Evolutionary conservation across 192 early-diverging fungal species (phyloP), one percentile per base, ranked within the genome.

Genomic region (Coemansia biformis): DNA sequence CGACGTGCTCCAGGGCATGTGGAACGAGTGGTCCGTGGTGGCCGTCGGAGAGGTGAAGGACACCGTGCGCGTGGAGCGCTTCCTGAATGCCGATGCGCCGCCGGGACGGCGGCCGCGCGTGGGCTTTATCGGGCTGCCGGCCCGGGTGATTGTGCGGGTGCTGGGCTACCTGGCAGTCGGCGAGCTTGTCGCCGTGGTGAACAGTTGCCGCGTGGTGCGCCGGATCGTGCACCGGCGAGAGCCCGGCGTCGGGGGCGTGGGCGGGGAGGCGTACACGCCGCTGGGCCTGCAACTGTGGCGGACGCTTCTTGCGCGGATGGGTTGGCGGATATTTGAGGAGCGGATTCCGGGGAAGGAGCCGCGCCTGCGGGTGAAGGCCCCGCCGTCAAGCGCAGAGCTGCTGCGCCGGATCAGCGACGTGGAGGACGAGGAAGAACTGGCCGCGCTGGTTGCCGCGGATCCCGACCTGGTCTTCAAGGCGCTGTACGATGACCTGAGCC

Each of bases 381-480:
- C 69, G n/a, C 46, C 18, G n/a, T 61, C 62, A 38, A 57, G 65
- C 34, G 19, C 4, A n/a, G 35, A 21, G 23, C 33, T 73, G 38
- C 21, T 73, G 21, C 23, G 37, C 39, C 28, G 18, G n/a, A 37
- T 73, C 9, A 47, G 69, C 46, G 62, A 54, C 16, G 62, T 73
- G 0, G 43, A 34, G 13, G 58, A 33, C 28, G 62, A 65, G 17
- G 32, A 23, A 6, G 69, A 54, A 38, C 35, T 65, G 21, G 33
- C 49, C 46, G 57, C 46, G 9, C 55, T 65, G 21, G 14, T 73
- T 49, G 24, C 26, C 1, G 14, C 26, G 0, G 62, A 65, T 38
- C 69, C 69, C 1, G 69, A 73, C 26, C 29, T 73, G 31, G 38
- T 73, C 45, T 73, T 73, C 38, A 73, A 73, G 34, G 69, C 69